Conservation (phyloP, 257 asterid species). For the Fraxinus anomala region DNA sequence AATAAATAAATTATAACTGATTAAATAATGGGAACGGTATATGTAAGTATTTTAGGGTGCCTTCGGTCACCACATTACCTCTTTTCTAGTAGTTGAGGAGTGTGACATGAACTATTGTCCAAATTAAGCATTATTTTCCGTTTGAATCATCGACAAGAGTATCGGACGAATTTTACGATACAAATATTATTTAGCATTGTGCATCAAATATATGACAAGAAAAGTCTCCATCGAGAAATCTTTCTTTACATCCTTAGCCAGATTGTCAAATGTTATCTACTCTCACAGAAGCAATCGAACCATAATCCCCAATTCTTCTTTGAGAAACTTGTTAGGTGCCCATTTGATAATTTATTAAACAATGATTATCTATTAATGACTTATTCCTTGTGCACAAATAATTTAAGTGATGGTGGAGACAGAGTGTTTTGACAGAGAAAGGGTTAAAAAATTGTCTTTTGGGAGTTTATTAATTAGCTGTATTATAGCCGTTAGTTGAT, state of each 20-base stretch:
- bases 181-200: not conserved
- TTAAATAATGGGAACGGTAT: no score
- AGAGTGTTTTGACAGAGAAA: slow-evolving; percentile 24
- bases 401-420: slow-evolving; percentile 28
- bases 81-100: not conserved
- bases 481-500: slow-evolving; percentile 26
- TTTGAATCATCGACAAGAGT: not conserved
- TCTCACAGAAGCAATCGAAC: not conserved
- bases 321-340: slow-evolving; percentile 3
- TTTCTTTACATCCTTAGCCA: not conserved
- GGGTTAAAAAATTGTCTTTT: not conserved
- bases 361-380: slow-evolving; percentile 1
- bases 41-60: no score
- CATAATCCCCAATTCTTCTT: not conserved
- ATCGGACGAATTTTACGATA: not conserved
- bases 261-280: not conserved
- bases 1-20: no score
- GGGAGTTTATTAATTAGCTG: slow-evolving; percentile 24
- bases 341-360: slow-evolving; percentile 10
- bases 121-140: no score
- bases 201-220: not conserved
- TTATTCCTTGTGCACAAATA: not conserved
- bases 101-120: not conserved
- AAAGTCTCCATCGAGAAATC: not conserved
- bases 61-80: not conserved